Conservation (phyloP, 768 basidiomycete species). For the Termitomyces sp. region DNA sequence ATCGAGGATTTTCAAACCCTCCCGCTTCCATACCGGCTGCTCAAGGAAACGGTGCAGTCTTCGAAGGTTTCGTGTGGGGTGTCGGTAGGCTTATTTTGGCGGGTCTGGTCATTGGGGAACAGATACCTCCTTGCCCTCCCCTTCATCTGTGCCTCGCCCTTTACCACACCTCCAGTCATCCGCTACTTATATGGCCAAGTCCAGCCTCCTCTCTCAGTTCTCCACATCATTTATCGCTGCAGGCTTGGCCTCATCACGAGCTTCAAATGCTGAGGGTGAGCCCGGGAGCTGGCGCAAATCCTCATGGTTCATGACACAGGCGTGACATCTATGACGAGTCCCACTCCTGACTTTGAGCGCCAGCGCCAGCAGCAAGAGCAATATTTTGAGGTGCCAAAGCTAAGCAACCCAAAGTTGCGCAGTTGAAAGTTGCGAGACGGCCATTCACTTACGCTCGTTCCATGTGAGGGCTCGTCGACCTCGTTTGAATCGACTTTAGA, state of each 20-base stretch:
- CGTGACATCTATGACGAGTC: constrained; percentile 43
- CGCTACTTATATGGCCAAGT: constrained; percentile 15
- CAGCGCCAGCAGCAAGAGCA: constrained; percentile 17
- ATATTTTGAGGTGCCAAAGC: constrained; percentile 1
- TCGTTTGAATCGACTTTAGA: not conserved
- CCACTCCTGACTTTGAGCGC: constrained; percentile 37
- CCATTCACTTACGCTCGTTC: not conserved
- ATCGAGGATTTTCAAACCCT: constrained; percentile 40
- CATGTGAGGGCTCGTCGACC: not conserved
- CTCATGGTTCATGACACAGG: constrained; percentile 45
- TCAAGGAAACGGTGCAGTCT: constrained; percentile 29
- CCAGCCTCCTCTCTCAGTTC: constrained; percentile 37
- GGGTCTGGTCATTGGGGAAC: constrained; percentile 25
- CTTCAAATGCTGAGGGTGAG: constrained; percentile 11
- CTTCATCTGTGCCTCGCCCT: not conserved
- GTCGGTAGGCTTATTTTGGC: constrained; percentile 53
- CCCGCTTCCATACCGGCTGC: constrained; percentile 14
- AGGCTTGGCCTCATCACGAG: constrained; percentile 15
- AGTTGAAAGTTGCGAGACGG: constrained; percentile 20
- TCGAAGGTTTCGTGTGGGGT: constrained; percentile 61
- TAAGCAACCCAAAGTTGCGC: constrained; percentile 15
- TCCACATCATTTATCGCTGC: constrained; percentile 42
- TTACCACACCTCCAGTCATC: constrained; percentile 9
- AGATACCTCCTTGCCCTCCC: constrained; percentile 14
- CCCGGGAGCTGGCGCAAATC: constrained; percentile 21